Conservation (phyloP, 2,329 filamentous ascomycete species). For the Podosphaera xanthii region DNA sequence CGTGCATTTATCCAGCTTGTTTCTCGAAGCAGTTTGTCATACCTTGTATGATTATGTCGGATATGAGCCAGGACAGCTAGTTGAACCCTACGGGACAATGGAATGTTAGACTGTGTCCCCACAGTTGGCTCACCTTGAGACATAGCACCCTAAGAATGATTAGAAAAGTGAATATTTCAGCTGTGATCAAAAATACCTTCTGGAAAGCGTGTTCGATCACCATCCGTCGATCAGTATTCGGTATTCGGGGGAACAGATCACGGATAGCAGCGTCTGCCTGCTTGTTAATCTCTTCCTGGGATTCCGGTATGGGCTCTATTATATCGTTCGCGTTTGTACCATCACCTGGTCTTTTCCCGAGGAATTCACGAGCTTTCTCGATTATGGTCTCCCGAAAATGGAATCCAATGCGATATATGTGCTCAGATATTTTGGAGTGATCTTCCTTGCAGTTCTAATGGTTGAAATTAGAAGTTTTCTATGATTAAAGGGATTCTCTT, state of each 20-base stretch:
- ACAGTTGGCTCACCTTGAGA: constrained; percentile 32
- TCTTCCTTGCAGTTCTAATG: constrained; percentile 9
- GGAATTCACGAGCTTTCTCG: constrained; percentile 25
- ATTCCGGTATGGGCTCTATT: constrained; percentile 35
- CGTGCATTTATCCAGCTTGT: constrained; percentile 35
- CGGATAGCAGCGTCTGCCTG: constrained; percentile 39
- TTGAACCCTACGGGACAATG: constrained; percentile 38
- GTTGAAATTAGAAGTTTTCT: background rate
- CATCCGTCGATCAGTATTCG: constrained; percentile 36
- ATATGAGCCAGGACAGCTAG: constrained; percentile 44
- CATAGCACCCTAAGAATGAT: constrained; percentile 22
- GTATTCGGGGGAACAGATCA: constrained; percentile 42
- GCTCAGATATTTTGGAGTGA: constrained; percentile 16
- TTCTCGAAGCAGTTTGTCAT: constrained; percentile 36
- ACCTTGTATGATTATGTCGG: constrained; percentile 41
- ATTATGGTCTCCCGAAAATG: constrained; percentile 36
- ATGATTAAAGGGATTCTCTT: constrained; percentile 12
- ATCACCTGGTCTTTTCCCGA: constrained; percentile 14
- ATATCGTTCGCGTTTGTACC: constrained; percentile 10
- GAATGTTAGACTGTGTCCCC: constrained; percentile 30
- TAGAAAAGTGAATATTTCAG: background rate
- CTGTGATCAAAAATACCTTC: constrained; percentile 24
- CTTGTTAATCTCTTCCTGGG: constrained; percentile 34
- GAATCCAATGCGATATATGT: constrained; percentile 36
- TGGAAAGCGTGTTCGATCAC: constrained; percentile 41